A percentile compares a stretch with the other conserved stretches of the same genome.
phyloP scores from a whole-genome alignment of 2,329 filamentous ascomycete species.

The Aspergillus hortae region DNA sequence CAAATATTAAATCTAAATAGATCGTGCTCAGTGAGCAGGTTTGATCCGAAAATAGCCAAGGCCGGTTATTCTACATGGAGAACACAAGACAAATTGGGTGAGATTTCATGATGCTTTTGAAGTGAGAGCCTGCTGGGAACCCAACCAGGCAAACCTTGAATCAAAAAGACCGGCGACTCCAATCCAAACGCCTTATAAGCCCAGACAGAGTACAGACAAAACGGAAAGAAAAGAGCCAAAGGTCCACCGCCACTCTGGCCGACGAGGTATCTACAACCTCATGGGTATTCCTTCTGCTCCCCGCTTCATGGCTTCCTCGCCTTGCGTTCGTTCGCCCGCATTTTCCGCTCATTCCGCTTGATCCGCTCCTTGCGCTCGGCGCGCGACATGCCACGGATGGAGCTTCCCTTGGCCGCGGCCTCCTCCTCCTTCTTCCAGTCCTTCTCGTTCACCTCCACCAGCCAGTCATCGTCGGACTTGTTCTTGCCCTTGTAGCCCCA shows the following conservation, averaged over 20 bases:
- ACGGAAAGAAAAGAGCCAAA: constrained; percentile 7
- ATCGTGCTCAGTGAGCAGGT: neutral
- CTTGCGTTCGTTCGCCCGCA: constrained; percentile 63
- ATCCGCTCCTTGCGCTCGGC: constrained; percentile 67
- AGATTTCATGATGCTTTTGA: constrained; percentile 13
- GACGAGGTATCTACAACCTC: constrained; percentile 2
- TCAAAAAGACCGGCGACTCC: constrained; percentile 19
- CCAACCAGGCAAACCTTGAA: constrained; percentile 7
- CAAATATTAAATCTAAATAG: neutral
- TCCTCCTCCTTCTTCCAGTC: constrained; percentile 65
- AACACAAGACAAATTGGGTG: neutral
- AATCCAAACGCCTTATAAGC: constrained; percentile 23
- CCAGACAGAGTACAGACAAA: constrained; percentile 18
- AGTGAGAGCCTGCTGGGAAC: neutral
- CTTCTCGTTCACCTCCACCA: constrained; percentile 85
- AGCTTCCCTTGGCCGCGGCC: constrained; percentile 57
- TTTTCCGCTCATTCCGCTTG: constrained; percentile 59
- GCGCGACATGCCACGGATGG: constrained; percentile 61
- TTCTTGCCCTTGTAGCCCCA: constrained; percentile 94
- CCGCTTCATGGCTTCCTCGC: constrained; percentile 30
- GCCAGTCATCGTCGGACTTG: constrained; percentile 77
- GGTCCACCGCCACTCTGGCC: constrained; percentile 1
- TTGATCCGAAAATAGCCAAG: too few species aligned
- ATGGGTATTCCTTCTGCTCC: constrained; percentile 10
- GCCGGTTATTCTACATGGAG: too few species aligned